phyloP scores from a whole-genome alignment of 2,329 filamentous ascomycete species.

The Penicillium psychrosexuale region DNA sequence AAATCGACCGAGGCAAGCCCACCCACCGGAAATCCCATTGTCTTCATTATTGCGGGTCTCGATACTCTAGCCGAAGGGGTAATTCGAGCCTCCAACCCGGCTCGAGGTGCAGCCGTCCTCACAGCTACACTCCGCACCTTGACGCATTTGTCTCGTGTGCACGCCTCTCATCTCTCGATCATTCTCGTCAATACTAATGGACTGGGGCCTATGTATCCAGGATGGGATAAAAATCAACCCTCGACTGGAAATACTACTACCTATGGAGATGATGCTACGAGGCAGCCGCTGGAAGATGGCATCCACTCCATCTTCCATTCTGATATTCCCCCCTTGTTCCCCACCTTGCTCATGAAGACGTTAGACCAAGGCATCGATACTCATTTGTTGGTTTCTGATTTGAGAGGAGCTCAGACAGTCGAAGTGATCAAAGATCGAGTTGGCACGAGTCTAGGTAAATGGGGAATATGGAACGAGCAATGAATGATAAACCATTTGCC shows the following conservation, averaged over 20 bases:
- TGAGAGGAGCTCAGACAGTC: constrained; percentile 26
- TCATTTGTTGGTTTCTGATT: constrained; percentile 37
- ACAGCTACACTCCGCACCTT: constrained; percentile 33
- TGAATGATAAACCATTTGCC: not conserved
- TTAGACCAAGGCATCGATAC: constrained; percentile 41
- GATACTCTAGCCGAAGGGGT: constrained; percentile 37
- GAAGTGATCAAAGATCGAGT: constrained; percentile 43
- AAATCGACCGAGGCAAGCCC: not conserved
- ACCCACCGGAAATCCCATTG: constrained; percentile 2
- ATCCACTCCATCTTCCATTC: constrained; percentile 29
- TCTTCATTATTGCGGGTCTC: constrained; percentile 38
- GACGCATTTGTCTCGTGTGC: constrained; percentile 32
- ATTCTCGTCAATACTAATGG: constrained; percentile 39
- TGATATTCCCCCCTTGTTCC: constrained; percentile 20
- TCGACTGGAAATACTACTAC: not conserved
- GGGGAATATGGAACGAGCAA: constrained; percentile 30
- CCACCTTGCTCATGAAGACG: constrained; percentile 34
- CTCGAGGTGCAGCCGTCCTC: constrained; percentile 34
- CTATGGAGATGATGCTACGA: not conserved
- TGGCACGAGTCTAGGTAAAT: constrained; percentile 36
- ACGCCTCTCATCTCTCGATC: constrained; percentile 31
- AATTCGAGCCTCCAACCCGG: constrained; percentile 38
- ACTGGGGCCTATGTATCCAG: constrained; percentile 19
- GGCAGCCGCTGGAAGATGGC: constrained; percentile 15
- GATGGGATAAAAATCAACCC: not conserved